Conservation (phyloP, 495 filamentous ascomycete genomes). For the Trichoderma asperelloides region DNA sequence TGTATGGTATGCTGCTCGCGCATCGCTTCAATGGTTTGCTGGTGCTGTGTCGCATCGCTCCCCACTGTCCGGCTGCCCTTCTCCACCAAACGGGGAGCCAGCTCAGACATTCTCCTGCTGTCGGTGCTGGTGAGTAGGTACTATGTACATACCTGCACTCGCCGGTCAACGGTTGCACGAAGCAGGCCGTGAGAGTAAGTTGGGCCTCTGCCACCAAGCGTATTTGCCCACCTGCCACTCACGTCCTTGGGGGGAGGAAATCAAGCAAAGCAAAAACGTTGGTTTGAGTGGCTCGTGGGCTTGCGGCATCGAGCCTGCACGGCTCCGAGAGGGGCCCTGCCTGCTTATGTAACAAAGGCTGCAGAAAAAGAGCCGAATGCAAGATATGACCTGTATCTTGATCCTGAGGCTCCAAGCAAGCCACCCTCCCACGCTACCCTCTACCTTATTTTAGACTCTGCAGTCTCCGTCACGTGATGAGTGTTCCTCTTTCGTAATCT, state of each 20-base stretch:
- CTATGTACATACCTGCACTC: not conserved
- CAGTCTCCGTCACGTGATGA: not conserved
- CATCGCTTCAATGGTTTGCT: no score
- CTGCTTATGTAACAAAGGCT: conserved; percentile 5
- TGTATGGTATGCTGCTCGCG: no score
- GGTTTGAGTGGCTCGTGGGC: not conserved
- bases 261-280: not conserved
- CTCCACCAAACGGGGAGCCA: not conserved
- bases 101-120: not conserved
- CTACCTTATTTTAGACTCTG: not conserved
- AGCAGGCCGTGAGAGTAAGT: not conserved
- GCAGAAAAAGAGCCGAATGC: conserved; percentile 6
- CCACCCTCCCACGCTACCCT: not conserved
- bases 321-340: not conserved
- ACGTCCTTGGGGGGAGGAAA: not conserved
- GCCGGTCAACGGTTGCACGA: not conserved
- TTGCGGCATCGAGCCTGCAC: not conserved
- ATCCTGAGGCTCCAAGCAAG: not conserved
- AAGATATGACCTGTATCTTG: not conserved
- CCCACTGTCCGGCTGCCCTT: not conserved
- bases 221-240: not conserved
- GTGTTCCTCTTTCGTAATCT: not conserved
- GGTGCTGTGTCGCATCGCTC: not conserved
- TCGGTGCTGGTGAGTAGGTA: not conserved
- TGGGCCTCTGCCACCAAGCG: no score